A percentile compares a stretch with the other conserved stretches of the same genome.
These are phyloP conservation scores for Psilocybe tampanensis DNA, from an alignment of 768 basidiomycete species.

Conservation along the genomic window DNA sequence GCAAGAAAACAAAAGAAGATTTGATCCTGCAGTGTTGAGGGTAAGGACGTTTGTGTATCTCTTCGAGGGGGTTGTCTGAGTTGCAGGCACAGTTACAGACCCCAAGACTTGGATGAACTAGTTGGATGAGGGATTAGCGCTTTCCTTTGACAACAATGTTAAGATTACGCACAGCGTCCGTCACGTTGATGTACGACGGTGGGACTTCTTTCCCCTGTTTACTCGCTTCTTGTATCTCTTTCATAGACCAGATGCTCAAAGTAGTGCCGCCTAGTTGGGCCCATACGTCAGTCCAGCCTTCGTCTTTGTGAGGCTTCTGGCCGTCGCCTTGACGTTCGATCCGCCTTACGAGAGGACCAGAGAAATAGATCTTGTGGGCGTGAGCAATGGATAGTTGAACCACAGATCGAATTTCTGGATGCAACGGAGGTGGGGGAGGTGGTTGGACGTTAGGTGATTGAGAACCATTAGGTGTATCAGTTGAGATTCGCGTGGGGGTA, in stretches of 20 bases:
- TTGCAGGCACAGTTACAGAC: slow-evolving; percentile 65
- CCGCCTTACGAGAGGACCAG: slow-evolving; percentile 76
- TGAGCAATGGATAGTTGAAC: slow-evolving; percentile 76
- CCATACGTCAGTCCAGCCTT: slow-evolving; percentile 86
- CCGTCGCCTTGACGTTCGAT: slow-evolving; percentile 82
- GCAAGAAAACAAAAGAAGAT: slow-evolving; percentile 88
- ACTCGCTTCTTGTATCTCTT: slow-evolving; percentile 82
- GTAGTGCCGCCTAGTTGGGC: slow-evolving; percentile 89
- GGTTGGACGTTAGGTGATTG: slow-evolving; percentile 9
- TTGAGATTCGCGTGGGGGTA: not conserved
- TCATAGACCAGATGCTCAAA: slow-evolving; percentile 92
- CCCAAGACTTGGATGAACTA: slow-evolving; percentile 83
- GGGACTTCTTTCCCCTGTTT: slow-evolving; percentile 81
- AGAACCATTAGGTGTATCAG: slow-evolving; percentile 3
- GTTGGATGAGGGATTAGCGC: slow-evolving; percentile 3
- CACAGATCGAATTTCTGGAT: slow-evolving; percentile 83
- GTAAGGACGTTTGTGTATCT: slow-evolving; percentile 82
- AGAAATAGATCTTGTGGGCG: slow-evolving; percentile 85
- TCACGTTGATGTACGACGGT: slow-evolving; percentile 84
- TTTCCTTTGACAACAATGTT: not conserved
- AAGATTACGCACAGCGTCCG: slow-evolving; percentile 72
- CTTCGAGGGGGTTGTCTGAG: slow-evolving; percentile 48
- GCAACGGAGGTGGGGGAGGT: slow-evolving; percentile 46
- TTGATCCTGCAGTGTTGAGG: slow-evolving; percentile 92
- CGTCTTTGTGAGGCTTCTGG: slow-evolving; percentile 67